phyloP scores from a whole-genome alignment of 2,329 filamentous ascomycete species.

The Alternaria sp. region DNA sequence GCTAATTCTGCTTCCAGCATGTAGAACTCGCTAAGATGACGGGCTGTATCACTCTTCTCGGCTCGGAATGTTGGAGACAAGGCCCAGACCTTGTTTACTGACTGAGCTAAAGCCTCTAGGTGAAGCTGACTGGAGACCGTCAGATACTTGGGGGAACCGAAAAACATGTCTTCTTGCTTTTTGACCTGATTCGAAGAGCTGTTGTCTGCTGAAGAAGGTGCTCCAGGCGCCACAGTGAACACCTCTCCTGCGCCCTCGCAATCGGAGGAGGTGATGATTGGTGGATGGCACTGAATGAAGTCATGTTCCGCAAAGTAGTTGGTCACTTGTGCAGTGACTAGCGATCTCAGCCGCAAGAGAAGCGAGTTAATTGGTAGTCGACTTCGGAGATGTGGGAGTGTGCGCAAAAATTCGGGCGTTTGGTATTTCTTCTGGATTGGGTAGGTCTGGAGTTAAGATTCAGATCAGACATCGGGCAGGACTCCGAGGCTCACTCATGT shows the following conservation, averaged over 20 bases:
- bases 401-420: constrained; percentile 84
- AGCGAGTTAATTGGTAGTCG: constrained; percentile 82
- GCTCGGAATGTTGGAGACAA: constrained; percentile 93
- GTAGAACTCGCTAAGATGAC: constrained; percentile 97
- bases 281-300: constrained; percentile 86
- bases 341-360: constrained; percentile 81
- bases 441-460: constrained; percentile 67
- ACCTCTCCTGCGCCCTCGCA: constrained; percentile 97
- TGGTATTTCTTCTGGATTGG: constrained; percentile 98
- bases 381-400: constrained; percentile 83
- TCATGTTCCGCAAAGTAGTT: constrained; percentile 74
- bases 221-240: constrained; percentile 67
- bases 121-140: constrained; percentile 96
- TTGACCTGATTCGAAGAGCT: constrained; percentile 31
- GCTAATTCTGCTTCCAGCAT: constrained; percentile 94
- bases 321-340: constrained; percentile 74
- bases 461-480: constrained; percentile 22
- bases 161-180: constrained; percentile 64
- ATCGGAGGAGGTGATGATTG: constrained; percentile 94
- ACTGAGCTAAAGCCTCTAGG: constrained; percentile 87
- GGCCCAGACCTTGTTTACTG: constrained; percentile 90
- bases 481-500: constrained; percentile 1
- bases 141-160: constrained; percentile 86
- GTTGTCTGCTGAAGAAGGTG: constrained; percentile 23
- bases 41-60: constrained; percentile 81